Base-by-base conservation (phyloP, 176 grass and related monocot genomes). In the Juncus inflexus region DNA sequence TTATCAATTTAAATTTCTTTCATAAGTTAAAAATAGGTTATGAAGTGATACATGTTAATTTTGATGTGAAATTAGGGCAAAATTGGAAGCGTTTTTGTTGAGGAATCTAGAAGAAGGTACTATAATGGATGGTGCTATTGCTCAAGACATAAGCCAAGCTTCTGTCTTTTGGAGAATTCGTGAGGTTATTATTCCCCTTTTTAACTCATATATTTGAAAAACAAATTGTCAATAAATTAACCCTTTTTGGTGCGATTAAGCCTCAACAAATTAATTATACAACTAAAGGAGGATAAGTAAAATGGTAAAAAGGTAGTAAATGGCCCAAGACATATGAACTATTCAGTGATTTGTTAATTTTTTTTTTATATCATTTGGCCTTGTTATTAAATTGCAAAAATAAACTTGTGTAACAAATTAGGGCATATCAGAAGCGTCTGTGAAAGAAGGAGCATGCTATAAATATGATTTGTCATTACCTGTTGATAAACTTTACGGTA, bases 91-190 rank as follows among this genome's bases (percentile, higher is more conserved):
- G 28, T 91, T 97, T 91, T 64, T 91, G 67, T 58, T 97, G 63
- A 74, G 62, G 50, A 86, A 84, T 67, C 77, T 97, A 89, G 92
- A 91, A 86, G 74, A 89, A 81, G 84, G 84, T 73, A 71, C 91
- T 37, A 57, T 97, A 64, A 65, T 77, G 67, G 87, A 97, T 81
- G 92, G 92, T 72, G 82, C 85, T 19, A 81, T 89, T 67, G 87
- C 92, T 61, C 87, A 91, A 78, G 92, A 97, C 85, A 97, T 97
- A 60, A 91, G 80, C 63, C 92, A 97, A 84, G 79, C 82, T 61
- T 86, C 87, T 68, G 89, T 80, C 14, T 97, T 97, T 84, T 91
- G 87, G 87, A 63, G 84, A 76, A 96, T 96, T 58, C 87, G 91
- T 28, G 91, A 96, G 82, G 91, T 96, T 85, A 4, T 39, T 11